Percentiles rank a stretch among this genome's conserved stretches.
These are phyloP conservation scores for Phytophthora cactorum DNA, from an alignment of 352 stramenopile genomes.

Conservation along the genomic window DNA sequence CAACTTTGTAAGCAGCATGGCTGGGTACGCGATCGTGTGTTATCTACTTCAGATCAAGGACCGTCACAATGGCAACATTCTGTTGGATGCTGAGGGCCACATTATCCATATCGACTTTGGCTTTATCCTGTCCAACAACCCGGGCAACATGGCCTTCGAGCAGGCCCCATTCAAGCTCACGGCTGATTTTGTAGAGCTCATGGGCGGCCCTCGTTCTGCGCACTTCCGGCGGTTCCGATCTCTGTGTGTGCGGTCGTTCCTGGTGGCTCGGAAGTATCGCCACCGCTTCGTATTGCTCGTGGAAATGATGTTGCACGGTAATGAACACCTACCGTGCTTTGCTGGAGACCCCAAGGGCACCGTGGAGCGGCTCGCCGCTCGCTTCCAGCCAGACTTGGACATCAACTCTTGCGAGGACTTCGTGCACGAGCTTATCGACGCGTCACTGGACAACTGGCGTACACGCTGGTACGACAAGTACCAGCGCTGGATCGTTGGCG, in stretches of 20 bases:
- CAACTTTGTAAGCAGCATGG: slow-evolving; percentile 90
- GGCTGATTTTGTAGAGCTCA: slow-evolving; percentile 95
- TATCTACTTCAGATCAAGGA: slow-evolving; percentile 99
- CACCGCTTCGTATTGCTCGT: slow-evolving; percentile 95
- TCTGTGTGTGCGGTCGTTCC: slow-evolving; percentile 96
- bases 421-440: slow-evolving; percentile 96
- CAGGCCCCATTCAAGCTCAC: slow-evolving; percentile 98
- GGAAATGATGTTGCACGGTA: slow-evolving; percentile 97
- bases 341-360: slow-evolving; percentile 91
- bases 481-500: slow-evolving; percentile 92
- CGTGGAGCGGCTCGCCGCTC: slow-evolving; percentile 88
- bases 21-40: slow-evolving; percentile 94
- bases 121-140: slow-evolving; percentile 95
- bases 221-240: slow-evolving; percentile 95
- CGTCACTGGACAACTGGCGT: slow-evolving; percentile 96
- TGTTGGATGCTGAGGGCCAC: slow-evolving; percentile 96
- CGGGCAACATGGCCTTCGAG: slow-evolving; percentile 96
- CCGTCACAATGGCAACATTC: slow-evolving; percentile 98
- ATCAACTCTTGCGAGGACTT: slow-evolving; percentile 95
- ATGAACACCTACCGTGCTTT: slow-evolving; percentile 97
- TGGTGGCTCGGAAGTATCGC: slow-evolving; percentile 94
- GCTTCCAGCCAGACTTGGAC: slow-evolving; percentile 95
- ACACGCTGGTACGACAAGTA: slow-evolving; percentile 98
- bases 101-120: slow-evolving; percentile 98
- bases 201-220: slow-evolving; percentile 93